Evolutionary conservation across 2,329 filamentous ascomycete species (phyloP).

Genomic region (Lithohypha guttulata): DNA sequence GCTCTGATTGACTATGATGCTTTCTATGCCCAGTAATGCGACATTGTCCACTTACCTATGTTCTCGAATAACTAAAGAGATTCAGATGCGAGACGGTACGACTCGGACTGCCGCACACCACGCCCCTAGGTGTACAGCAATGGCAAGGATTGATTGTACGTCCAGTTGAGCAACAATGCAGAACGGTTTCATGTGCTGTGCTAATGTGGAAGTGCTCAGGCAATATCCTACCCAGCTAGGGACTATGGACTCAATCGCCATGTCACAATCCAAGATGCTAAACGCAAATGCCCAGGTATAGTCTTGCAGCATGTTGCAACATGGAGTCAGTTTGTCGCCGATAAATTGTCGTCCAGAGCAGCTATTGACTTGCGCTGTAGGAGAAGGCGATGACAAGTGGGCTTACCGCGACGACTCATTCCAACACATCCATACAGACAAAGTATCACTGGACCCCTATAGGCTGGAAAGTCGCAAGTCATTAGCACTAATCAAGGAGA

Average conservation of each 20-base stretch:
- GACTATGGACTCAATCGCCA: constrained; percentile 69
- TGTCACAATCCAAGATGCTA: constrained; percentile 68
- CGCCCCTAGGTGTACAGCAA: constrained; percentile 86
- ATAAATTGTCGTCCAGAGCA: too few species aligned
- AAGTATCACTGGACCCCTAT: constrained; percentile 91
- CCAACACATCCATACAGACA: constrained; percentile 72
- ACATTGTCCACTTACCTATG: too few species aligned
- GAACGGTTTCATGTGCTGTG: too few species aligned
- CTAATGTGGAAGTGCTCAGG: too few species aligned
- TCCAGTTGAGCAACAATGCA: too few species aligned
- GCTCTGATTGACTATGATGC: constrained; percentile 93
- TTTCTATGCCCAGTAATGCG: constrained; percentile 93
- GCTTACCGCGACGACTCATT: constrained; percentile 75
- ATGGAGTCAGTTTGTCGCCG: too few species aligned
- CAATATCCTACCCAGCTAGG: constrained; percentile 88
- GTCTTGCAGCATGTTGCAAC: constrained; percentile 89
- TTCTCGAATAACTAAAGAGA: too few species aligned
- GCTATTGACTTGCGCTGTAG: too few species aligned
- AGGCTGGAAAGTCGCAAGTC: constrained; percentile 75
- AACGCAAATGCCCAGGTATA: constrained; percentile 73
- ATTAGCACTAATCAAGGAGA: constrained; percentile 63
- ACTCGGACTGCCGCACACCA: constrained; percentile 59
- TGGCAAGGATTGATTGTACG: constrained; percentile 91
- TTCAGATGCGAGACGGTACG: constrained; percentile 93
- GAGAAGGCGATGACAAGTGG: constrained; percentile 85